Conservation (phyloP, 495 filamentous ascomycete species). For the Aspergillus cavernicola region DNA sequence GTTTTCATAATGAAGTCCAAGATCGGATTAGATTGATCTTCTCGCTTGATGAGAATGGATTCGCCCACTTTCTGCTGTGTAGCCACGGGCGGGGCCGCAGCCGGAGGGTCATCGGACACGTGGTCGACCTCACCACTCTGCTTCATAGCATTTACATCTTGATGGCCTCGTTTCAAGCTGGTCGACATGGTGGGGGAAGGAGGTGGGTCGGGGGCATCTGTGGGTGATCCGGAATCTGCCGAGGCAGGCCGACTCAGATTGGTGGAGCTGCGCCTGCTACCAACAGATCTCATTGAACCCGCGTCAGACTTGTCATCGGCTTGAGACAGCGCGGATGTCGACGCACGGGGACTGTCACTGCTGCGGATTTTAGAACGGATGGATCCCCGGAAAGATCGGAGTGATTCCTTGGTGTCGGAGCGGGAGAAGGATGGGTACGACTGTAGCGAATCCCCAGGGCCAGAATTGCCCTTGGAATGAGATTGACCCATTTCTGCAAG, state of each 20-base stretch:
- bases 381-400: conserved; percentile 74
- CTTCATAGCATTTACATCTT: conserved; percentile 76
- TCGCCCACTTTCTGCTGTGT: conserved; percentile 49
- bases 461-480: conserved; percentile 71
- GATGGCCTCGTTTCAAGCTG: conserved; percentile 70
- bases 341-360: conserved; percentile 71
- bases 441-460: conserved; percentile 57
- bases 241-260: conserved; percentile 36
- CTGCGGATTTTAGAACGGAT: conserved; percentile 73
- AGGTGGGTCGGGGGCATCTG: conserved; percentile 66
- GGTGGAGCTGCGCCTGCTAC: conserved; percentile 47
- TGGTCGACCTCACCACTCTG: conserved; percentile 87
- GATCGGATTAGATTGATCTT: conserved; percentile 64
- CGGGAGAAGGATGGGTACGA: conserved; percentile 89
- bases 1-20: conserved; percentile 44
- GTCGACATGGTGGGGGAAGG: conserved; percentile 84
- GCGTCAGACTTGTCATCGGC: conserved; percentile 74
- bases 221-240: conserved; percentile 31
- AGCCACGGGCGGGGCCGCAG: conserved; percentile 39
- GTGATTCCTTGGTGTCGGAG: conserved; percentile 92
- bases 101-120: conserved; percentile 89
- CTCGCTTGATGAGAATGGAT: conserved; percentile 73
- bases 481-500: conserved; percentile 79
- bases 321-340: conserved; percentile 57
- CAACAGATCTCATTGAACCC: conserved; percentile 65